Percentiles rank a stretch among this genome's conserved stretches.
Conservation (phyloP, 164 flowering plant genomes). For the Taxillus chinensis region DNA sequence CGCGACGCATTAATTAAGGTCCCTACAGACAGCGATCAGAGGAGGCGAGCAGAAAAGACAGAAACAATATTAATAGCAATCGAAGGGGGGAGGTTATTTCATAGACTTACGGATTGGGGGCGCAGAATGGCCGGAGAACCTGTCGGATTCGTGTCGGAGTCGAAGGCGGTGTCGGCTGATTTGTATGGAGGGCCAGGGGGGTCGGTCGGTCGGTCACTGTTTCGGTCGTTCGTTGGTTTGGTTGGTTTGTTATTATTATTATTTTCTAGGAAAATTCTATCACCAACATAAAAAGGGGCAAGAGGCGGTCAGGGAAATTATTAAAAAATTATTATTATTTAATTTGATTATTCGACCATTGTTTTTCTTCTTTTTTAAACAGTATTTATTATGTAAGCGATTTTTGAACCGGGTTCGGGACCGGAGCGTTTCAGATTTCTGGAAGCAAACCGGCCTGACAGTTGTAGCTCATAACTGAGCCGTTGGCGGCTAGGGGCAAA, state of each 20-base stretch:
- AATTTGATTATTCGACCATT: no score
- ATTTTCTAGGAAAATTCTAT: slow-evolving; percentile 1
- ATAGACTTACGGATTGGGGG: slow-evolving; percentile 19
- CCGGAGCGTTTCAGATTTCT: no score
- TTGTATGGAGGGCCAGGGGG: background rate
- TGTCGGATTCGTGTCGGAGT: background rate
- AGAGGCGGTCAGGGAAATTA: slow-evolving; percentile 12
- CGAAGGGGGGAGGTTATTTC: slow-evolving; percentile 10
- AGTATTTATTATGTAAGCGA: no score
- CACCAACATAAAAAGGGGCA: slow-evolving; percentile 8
- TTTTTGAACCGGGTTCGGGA: slow-evolving; percentile 1
- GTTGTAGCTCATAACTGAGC: no score
- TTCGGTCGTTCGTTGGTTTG: slow-evolving; percentile 6
- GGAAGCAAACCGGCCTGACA: no score
- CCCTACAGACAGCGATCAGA: background rate
- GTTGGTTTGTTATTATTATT: slow-evolving; percentile 15
- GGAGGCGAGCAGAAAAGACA: background rate
- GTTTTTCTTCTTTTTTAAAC: background rate
- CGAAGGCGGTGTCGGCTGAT: background rate
- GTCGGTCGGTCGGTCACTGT: background rate
- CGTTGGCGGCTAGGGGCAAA: no score
- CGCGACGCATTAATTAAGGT: no score
- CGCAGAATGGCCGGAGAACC: slow-evolving; percentile 6
- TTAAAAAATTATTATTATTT: background rate
- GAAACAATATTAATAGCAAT: slow-evolving; percentile 6